Evolutionary conservation across 176 grass and related monocot species (phyloP).

Genomic region (Alloteropsis semialata): DNA sequence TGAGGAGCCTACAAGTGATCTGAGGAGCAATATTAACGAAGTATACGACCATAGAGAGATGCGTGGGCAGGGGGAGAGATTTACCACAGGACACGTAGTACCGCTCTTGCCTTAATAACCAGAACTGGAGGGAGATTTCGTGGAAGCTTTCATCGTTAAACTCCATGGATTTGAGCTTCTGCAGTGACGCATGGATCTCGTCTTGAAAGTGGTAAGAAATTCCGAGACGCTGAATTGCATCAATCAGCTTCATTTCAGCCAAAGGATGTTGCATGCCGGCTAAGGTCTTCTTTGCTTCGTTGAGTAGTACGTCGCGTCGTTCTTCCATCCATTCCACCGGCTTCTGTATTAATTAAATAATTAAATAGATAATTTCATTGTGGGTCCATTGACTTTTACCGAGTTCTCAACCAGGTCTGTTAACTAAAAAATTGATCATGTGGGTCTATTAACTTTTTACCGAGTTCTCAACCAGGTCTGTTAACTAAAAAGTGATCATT

Average conservation of each 20-base stretch:
- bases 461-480: too few relatives aligned
- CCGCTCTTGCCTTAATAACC: conserved; percentile 1
- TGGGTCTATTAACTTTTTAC: too few relatives aligned
- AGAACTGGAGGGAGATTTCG: not conserved
- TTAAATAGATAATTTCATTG: too few relatives aligned
- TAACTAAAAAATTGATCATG: too few relatives aligned
- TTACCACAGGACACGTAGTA: not conserved
- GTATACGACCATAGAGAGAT: too few relatives aligned
- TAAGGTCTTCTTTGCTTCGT: not conserved
- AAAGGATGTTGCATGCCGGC: not conserved
- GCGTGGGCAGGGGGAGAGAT: not conserved
- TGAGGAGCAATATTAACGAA: too few relatives aligned
- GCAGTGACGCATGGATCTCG: not conserved
- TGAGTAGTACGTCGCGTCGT: not conserved
- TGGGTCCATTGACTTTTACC: too few relatives aligned
- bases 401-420: too few relatives aligned
- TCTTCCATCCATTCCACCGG: not conserved
- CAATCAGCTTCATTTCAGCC: conserved; percentile 6
- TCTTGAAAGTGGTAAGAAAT: conserved; percentile 1
- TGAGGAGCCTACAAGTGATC: too few relatives aligned
- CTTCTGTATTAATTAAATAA: not conserved
- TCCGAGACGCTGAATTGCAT: conserved; percentile 16
- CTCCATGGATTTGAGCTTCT: not conserved
- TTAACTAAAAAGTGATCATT: too few relatives aligned
- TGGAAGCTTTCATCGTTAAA: not conserved